phyloP scores from a whole-genome alignment of 768 basidiomycete genomes.

The Pisolithus microcarpus region DNA sequence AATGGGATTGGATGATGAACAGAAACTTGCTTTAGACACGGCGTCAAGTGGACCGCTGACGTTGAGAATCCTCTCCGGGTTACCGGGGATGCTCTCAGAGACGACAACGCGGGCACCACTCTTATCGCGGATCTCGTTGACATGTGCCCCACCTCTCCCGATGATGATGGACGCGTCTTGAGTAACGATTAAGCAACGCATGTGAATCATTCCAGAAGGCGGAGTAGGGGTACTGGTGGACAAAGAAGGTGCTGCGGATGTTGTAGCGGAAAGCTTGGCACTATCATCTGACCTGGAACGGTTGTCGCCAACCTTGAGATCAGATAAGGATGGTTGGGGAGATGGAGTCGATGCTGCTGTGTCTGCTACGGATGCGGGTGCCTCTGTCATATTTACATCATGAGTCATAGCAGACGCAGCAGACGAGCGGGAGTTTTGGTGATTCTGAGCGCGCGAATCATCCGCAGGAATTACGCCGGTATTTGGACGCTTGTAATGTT shows the following conservation, averaged over 20 bases:
- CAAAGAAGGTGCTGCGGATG: constrained; percentile 44
- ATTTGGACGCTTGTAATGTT: constrained; percentile 78
- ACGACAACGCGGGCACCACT: constrained; percentile 95
- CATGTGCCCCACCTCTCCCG: constrained; percentile 90
- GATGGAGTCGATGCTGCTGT: constrained; percentile 52
- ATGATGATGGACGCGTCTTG: constrained; percentile 99
- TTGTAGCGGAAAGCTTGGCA: constrained; percentile 37
- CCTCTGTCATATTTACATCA: constrained; percentile 65
- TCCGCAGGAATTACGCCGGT: constrained; percentile 63
- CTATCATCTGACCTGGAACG: constrained; percentile 30
- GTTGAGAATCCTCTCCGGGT: constrained; percentile 97
- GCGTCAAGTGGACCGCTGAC: constrained; percentile 95
- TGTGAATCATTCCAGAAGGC: constrained; percentile 83
- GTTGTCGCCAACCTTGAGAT: constrained; percentile 37
- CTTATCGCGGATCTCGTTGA: constrained; percentile 98
- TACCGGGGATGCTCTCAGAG: constrained; percentile 96
- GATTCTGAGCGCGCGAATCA: constrained; percentile 48
- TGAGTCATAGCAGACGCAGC: constrained; percentile 32
- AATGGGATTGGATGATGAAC: neutral
- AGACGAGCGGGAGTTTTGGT: constrained; percentile 37
- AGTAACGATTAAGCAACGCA: constrained; percentile 97
- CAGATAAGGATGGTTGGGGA: constrained; percentile 39
- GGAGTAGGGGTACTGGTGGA: constrained; percentile 40
- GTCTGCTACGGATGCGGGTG: constrained; percentile 31
- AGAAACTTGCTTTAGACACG: constrained; percentile 80